Evolutionary conservation across 306 rosid species (phyloP).

Genomic region (Cicer judaicum): DNA sequence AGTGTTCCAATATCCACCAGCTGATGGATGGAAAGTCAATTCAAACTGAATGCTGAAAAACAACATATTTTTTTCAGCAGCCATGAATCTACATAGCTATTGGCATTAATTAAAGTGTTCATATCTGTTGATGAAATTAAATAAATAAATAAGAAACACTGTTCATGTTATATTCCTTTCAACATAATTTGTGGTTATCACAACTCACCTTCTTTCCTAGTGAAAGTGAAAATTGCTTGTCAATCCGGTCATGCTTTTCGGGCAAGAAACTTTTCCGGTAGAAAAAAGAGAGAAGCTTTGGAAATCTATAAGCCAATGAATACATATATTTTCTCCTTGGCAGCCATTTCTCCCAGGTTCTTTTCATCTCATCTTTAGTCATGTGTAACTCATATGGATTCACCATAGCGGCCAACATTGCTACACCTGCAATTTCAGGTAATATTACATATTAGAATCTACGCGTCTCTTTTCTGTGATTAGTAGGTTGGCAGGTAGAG

Average conservation of each 20-base stretch:
- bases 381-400: slow-evolving; percentile 80
- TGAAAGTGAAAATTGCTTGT: slow-evolving; percentile 65
- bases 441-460: slow-evolving; percentile 36
- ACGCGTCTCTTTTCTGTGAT: neutral
- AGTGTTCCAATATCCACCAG: slow-evolving; percentile 9
- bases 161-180: slow-evolving; percentile 2
- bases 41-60: neutral
- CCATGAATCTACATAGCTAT: neutral
- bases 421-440: slow-evolving; percentile 71
- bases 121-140: neutral
- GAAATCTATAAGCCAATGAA: slow-evolving; percentile 79
- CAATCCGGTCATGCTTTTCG: slow-evolving; percentile 75
- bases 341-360: slow-evolving; percentile 87
- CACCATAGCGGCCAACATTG: slow-evolving; percentile 80
- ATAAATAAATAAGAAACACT: neutral
- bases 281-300: slow-evolving; percentile 69
- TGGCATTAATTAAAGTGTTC: slow-evolving; percentile 20
- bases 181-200: slow-evolving; percentile 18
- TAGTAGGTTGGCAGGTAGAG: neutral
- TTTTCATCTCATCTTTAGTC: slow-evolving; percentile 78
- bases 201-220: slow-evolving; percentile 75
- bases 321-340: slow-evolving; percentile 68
- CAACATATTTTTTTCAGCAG: slow-evolving; percentile 11
- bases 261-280: slow-evolving; percentile 75
- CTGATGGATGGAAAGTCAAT: slow-evolving; percentile 28